These are phyloP conservation scores for Terfezia boudieri DNA, from an alignment of 495 filamentous ascomycete genomes.

Conservation along the genomic window DNA sequence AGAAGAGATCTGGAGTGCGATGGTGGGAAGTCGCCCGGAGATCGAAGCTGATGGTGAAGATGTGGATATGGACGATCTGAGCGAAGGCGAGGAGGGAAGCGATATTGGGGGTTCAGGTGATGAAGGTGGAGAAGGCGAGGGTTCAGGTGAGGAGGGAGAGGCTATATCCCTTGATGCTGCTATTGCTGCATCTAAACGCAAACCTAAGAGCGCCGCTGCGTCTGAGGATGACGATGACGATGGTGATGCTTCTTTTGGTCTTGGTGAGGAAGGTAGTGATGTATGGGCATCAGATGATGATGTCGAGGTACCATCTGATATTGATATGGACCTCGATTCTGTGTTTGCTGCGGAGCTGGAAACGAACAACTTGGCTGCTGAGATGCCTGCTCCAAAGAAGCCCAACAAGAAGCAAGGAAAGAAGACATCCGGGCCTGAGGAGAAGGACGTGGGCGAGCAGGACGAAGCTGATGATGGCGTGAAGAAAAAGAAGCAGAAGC, in stretches of 20 bases:
- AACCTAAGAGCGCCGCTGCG: conserved; percentile 22
- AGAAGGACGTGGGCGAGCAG: conserved; percentile 17
- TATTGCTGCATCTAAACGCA: conserved; percentile 19
- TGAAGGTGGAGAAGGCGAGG: conserved; percentile 26
- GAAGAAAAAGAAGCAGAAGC: conserved; percentile 50
- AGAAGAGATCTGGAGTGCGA: conserved; percentile 79
- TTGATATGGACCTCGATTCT: conserved; percentile 23
- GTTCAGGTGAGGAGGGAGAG: conserved; percentile 24
- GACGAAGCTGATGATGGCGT: conserved; percentile 25
- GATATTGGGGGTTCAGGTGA: conserved; percentile 30
- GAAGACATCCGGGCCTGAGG: conserved; percentile 4
- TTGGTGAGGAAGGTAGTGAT: conserved; percentile 27
- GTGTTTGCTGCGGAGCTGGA: conserved; percentile 19
- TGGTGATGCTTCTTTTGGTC: conserved; percentile 17
- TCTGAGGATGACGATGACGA: conserved; percentile 27
- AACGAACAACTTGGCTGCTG: neutral
- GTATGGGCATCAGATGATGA: conserved; percentile 33
- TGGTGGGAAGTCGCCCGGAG: conserved; percentile 60
- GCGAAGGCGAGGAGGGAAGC: conserved; percentile 27
- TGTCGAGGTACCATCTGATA: conserved; percentile 31
- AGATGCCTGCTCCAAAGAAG: neutral
- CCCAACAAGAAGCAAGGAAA: conserved; percentile 9
- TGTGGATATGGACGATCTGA: too few relatives aligned
- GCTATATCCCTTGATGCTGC: conserved; percentile 20
- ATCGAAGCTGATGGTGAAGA: conserved; percentile 44